phyloP scores from a whole-genome alignment of 805 yeast genomes.

The Yamadazyma phyllophila region DNA sequence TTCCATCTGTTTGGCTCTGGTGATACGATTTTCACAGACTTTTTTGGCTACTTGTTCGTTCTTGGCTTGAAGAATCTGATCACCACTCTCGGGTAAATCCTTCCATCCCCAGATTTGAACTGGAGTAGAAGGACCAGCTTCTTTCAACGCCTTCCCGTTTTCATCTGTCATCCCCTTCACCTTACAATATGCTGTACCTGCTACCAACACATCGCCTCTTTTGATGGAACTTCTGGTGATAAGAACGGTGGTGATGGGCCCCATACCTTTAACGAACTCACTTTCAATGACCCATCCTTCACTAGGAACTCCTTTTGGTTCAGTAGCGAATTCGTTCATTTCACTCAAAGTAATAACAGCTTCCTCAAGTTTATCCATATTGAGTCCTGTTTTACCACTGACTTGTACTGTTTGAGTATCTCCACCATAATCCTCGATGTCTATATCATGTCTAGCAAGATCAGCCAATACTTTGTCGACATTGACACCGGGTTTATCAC shows the following conservation, averaged over 20 bases:
- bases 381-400: slow-evolving; percentile 85
- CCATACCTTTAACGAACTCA: slow-evolving; percentile 75
- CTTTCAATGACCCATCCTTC: slow-evolving; percentile 94
- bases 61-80: slow-evolving; percentile 71
- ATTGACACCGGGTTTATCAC: slow-evolving; percentile 77
- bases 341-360: slow-evolving; percentile 84
- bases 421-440: slow-evolving; percentile 92
- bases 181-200: slow-evolving; percentile 85
- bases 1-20: slow-evolving; percentile 49
- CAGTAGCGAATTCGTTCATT: slow-evolving; percentile 72
- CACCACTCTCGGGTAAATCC: slow-evolving; percentile 89
- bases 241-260: slow-evolving; percentile 81
- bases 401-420: slow-evolving; percentile 87
- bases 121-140: slow-evolving; percentile 85
- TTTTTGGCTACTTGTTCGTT: slow-evolving; percentile 73
- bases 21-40: slow-evolving; percentile 63
- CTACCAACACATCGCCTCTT: slow-evolving; percentile 71
- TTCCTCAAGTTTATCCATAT: slow-evolving; percentile 88
- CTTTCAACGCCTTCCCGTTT: slow-evolving; percentile 55
- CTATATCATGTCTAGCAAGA: slow-evolving; percentile 71
- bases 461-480: slow-evolving; percentile 77
- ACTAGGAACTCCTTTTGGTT: slow-evolving; percentile 44
- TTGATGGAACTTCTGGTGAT: slow-evolving; percentile 75
- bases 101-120: slow-evolving; percentile 95
- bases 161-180: slow-evolving; percentile 79